These are phyloP conservation scores for Teunomyces aglyptinius DNA, from an alignment of 805 yeast genomes.

Conservation along the genomic window DNA sequence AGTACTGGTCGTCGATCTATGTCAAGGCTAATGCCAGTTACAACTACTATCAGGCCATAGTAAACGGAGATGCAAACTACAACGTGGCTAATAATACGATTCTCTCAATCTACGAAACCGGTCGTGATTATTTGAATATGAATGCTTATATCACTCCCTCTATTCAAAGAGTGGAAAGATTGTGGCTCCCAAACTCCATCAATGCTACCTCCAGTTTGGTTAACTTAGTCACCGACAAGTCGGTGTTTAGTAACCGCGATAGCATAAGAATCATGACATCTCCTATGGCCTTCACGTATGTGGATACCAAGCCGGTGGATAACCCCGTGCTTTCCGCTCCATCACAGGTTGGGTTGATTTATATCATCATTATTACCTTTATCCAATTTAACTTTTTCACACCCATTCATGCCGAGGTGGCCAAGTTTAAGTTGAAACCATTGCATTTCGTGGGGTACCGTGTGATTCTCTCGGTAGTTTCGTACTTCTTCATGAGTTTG, in stretches of 20 bases:
- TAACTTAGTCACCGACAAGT: slow-evolving; percentile 12
- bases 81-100: slow-evolving; percentile 30
- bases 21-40: slow-evolving; percentile 26
- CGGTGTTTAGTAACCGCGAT: slow-evolving; percentile 11
- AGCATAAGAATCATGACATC: slow-evolving; percentile 20
- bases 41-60: slow-evolving; percentile 39
- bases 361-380: slow-evolving; percentile 67
- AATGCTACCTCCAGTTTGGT: slow-evolving; percentile 19
- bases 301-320: slow-evolving; percentile 51
- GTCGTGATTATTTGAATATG: slow-evolving; percentile 57
- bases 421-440: slow-evolving; percentile 41
- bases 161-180: slow-evolving; percentile 33
- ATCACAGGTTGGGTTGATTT: slow-evolving; percentile 72
- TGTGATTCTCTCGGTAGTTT: slow-evolving; percentile 45
- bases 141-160: slow-evolving; percentile 40
- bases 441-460: slow-evolving; percentile 53
- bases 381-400: slow-evolving; percentile 65
- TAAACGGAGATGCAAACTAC: slow-evolving; percentile 27
- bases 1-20: slow-evolving; percentile 30
- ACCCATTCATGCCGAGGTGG: slow-evolving; percentile 50
- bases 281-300: slow-evolving; percentile 32
- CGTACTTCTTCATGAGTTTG: slow-evolving; percentile 57
- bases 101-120: slow-evolving; percentile 55
- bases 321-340: slow-evolving; percentile 61
- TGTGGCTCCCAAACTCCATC: slow-evolving; percentile 26